Evolutionary conservation across 495 filamentous ascomycete species (phyloP).

Genomic region (Penicillium egyptiacum): DNA sequence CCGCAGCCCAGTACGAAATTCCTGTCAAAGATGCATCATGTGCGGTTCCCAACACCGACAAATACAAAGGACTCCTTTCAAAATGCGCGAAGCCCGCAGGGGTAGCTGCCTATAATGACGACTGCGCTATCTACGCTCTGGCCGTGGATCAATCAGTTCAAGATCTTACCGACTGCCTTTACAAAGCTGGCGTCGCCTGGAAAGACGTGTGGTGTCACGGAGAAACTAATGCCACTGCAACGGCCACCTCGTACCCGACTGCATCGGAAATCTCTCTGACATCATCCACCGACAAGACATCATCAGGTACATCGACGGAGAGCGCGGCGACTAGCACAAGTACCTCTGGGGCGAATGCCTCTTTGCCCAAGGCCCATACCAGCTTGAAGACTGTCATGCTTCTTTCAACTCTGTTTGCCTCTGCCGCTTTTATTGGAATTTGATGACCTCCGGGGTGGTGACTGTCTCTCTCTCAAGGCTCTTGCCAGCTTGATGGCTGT

Average conservation of each 20-base stretch:
- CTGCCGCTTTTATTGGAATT: not conserved
- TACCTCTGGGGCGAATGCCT: slow-evolving; percentile 1
- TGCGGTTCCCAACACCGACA: slow-evolving; percentile 18
- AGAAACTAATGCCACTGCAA: slow-evolving; percentile 28
- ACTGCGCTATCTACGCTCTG: slow-evolving; percentile 15
- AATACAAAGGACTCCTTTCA: slow-evolving; percentile 13
- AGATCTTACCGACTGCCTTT: slow-evolving; percentile 26
- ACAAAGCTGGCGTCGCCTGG: slow-evolving; percentile 32
- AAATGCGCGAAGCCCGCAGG: slow-evolving; percentile 16
- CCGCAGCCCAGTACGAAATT: slow-evolving; percentile 19
- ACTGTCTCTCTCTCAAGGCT: not conserved
- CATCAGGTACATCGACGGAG: not conserved
- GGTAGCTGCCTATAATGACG: slow-evolving; percentile 10
- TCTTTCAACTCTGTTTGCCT: slow-evolving; percentile 4
- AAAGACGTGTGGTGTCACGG: slow-evolving; percentile 31
- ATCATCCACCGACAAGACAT: not conserved
- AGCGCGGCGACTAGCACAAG: slow-evolving; percentile 1
- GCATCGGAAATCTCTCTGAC: not conserved
- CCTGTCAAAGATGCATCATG: slow-evolving; percentile 24
- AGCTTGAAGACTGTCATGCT: slow-evolving; percentile 3
- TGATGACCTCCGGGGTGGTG: not conserved
- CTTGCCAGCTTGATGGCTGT: not conserved
- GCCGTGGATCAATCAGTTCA: slow-evolving; percentile 25
- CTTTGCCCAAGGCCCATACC: not conserved
- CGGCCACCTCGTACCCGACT: slow-evolving; percentile 27